Base-by-base conservation (phyloP, 1,284 basidiomycete genomes). In the Gymnopus androsaceus region DNA sequence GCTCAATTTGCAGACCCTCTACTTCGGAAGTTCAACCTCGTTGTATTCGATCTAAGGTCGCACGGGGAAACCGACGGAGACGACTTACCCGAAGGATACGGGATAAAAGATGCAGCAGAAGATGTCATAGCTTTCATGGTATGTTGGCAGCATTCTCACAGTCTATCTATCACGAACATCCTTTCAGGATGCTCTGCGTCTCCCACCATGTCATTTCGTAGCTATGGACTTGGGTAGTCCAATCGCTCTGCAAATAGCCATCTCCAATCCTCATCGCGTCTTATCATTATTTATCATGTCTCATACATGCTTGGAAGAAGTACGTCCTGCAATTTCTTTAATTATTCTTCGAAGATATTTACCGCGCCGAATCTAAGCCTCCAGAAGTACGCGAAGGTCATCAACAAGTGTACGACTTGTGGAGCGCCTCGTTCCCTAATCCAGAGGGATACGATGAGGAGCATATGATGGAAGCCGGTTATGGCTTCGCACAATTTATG, bases 11-110 rank as follows among this genome's bases (percentile, higher is more conserved):
- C 48, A 28, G 58, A 60, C 45, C 57, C 59, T 9, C 31, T 34
- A 44, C 42, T 62, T 17, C 53, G 61, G 17, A 48, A 54, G 31
- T 62, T 62, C 48, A 62, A 62, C 51, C 54, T 57, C 19, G 56
- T 62, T 30, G 51, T 59, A 21, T 54, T 62, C 33, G 59, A 62
- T 34, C 30, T 58, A 3, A 49, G 59, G 11, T 54, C 41, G 9
- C 61, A 62, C 38, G 60, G 60, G 11, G 27, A 37, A n/a, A 62
- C 60, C 1, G 55, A 36, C 6, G 58, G 37, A 12, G 57, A 53
- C 31, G 49, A 54, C 7, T 25, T 59, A 6, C 57, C 59, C 8
- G 23, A 28, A 31, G 38, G 45, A 19, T 62, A 60, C 40, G 47
- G 51, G 11, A 30, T 51, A 19, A 30, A 46, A 41, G 53, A 60